Evolutionary conservation across 1,139 yeast species (phyloP), one percentile per base, ranked within the genome.

Genomic region (Entelexis sorbosivorans): DNA sequence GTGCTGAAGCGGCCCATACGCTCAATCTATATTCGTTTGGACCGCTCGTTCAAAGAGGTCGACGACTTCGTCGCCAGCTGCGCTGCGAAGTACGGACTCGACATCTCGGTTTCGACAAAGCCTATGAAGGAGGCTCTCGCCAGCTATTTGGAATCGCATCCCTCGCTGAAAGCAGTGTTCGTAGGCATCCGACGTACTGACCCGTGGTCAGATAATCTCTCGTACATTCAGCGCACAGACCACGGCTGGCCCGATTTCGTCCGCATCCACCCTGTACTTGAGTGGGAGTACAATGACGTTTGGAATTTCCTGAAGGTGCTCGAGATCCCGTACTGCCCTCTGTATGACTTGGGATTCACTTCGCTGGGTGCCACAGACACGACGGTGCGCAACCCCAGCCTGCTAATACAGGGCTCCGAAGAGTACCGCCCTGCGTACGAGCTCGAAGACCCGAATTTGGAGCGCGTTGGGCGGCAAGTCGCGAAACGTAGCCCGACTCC

Each of bases 221-320:
- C 69, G 16, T 73, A 73, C 51, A 75, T 81, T 54, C 88, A 84
- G 60, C 64, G 61, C 38, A 87, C 96, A 0, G 95, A 87, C 63
- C 82, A 78, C 56, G 79, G 86, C 49, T 87, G 96, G 96, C 96
- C 96, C n/a, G 69, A 71, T 36, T 87, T 87, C 63, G 66, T 80
- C 57, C 69, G 96, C 44, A 72, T 86, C 10, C 91, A 86, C 61
- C 95, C 96, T 0, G 81, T 87, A 13, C 71, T 87, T 47, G 82
- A 83, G 50, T 87, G 95, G 95, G 75, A 75, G 43, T 85, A 83
- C 60, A 75, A 73, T 28, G 86, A 86, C 53, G 73, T 87, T 4
- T 87, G 96, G 96, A 81, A 76, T 59, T 70, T 78, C 52, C 69
- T 83, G 51, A 63, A 76, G 35, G 73, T 70, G 2, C 66, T 77